Base-by-base conservation (phyloP, 2,329 filamentous ascomycete genomes). In the Cytospora schulzeri region DNA sequence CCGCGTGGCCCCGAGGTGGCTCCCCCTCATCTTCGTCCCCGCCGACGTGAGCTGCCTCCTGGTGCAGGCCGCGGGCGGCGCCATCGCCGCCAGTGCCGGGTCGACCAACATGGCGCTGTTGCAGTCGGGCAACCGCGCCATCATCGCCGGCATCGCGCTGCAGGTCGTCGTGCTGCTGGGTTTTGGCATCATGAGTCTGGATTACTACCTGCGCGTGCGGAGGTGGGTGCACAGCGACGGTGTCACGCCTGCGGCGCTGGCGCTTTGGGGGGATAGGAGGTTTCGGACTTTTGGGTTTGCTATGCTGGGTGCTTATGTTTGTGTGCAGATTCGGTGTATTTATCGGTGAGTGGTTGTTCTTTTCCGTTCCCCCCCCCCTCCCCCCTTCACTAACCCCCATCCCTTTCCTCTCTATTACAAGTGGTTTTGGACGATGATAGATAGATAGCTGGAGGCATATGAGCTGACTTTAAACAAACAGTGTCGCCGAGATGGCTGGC, bases 401-500 rank as follows among this genome's bases (percentile, higher is more conserved):
- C 7, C n/a, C n/a, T n/a, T n/a, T n/a, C n/a, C n/a, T n/a, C n/a
- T n/a, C n/a, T n/a, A n/a, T n/a, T n/a, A n/a, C n/a, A n/a, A n/a
- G n/a, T n/a, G n/a, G n/a, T n/a, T n/a, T n/a, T 51, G 35, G 6
- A 28, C n/a, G 6, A 3, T 24, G 15, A 8, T 5, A 11, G 29
- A 29, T 52, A 48, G 15, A 56, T 26, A 31, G 1, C 19, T 12
- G 11, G n/a, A 5, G 14, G 3, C 15, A 2, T 35, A 1, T 41
- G 4, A 4, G 24, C 17, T 26, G 4, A 26, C 24, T 29, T n/a
- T 29, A 22, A 56, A 54, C 24, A 12, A 24, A 28, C 60, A 86
- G 85, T 70, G 83, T 88, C 60, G 83, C 82, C 1, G 86, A 89
- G 72, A 87, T 89, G 84, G 81, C 83, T 2, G 84, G 84, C 29